Evolutionary conservation across 2,329 filamentous ascomycete species (phyloP).

Genomic region (Alternaria burnsii): DNA sequence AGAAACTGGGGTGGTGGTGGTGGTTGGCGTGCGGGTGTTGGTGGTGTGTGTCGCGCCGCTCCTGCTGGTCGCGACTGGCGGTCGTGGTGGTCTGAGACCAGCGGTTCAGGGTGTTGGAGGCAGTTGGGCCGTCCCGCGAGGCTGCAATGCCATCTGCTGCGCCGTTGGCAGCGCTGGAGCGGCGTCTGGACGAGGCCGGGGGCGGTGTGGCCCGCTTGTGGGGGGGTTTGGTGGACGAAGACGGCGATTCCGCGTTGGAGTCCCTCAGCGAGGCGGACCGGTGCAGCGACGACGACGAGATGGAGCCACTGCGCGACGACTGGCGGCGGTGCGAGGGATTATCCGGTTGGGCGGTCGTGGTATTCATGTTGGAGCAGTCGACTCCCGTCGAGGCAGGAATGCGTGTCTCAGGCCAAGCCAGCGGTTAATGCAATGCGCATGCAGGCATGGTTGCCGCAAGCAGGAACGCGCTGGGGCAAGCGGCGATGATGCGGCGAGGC

Average conservation of each 20-base stretch:
- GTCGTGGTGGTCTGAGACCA: slow-evolving; percentile 62
- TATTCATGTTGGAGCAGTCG: slow-evolving; percentile 34
- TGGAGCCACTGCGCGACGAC: slow-evolving; percentile 54
- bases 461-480: slow-evolving; percentile 34
- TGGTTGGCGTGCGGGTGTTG: slow-evolving; percentile 34
- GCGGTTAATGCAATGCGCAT: slow-evolving; percentile 30
- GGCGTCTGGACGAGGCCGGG: slow-evolving; percentile 38
- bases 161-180: slow-evolving; percentile 53
- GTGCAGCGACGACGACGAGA: slow-evolving; percentile 56
- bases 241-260: slow-evolving; percentile 21
- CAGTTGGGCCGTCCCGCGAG: slow-evolving; percentile 55
- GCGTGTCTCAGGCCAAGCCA: slow-evolving; percentile 44
- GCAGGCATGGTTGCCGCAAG: slow-evolving; percentile 40
- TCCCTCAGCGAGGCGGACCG: slow-evolving; percentile 52
- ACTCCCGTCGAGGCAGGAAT: slow-evolving; percentile 4
- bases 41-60: slow-evolving; percentile 47
- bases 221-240: slow-evolving; percentile 24
- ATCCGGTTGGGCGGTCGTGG: slow-evolving; percentile 9
- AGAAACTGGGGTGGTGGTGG: slow-evolving; percentile 41
- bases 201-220: slow-evolving; percentile 41
- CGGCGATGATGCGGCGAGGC: slow-evolving; percentile 8
- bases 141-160: slow-evolving; percentile 49
- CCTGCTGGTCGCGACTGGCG: slow-evolving; percentile 40
- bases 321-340: slow-evolving; percentile 30
- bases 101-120: slow-evolving; percentile 62